Evolutionary conservation across 805 yeast species (phyloP).

Genomic region (Isabelozyma gotoi): DNA sequence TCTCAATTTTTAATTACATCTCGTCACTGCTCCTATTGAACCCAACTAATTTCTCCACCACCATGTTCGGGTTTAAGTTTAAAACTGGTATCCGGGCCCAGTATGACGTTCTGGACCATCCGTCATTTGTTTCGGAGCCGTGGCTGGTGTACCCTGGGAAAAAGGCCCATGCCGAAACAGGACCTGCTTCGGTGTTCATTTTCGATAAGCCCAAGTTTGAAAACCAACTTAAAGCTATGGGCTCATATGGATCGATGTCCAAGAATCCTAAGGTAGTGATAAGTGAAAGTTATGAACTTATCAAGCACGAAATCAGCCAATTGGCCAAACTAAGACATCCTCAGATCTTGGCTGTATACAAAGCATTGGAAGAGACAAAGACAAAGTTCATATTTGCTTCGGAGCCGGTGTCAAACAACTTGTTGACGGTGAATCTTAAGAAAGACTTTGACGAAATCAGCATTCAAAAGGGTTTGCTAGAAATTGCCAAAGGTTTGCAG

Average conservation of each 20-base stretch:
- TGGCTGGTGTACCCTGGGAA: constrained; percentile 90
- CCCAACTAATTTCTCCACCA: too few relatives aligned
- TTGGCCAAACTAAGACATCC: constrained; percentile 89
- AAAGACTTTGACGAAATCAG: constrained; percentile 62
- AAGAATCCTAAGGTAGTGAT: constrained; percentile 48
- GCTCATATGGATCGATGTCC: constrained; percentile 28
- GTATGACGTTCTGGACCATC: constrained; percentile 68
- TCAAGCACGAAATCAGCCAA: constrained; percentile 67
- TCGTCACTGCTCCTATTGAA: too few relatives aligned
- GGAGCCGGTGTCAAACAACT: constrained; percentile 66
- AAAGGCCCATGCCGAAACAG: constrained; percentile 56
- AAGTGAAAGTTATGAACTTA: constrained; percentile 63
- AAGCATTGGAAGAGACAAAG: constrained; percentile 86
- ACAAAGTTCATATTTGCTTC: constrained; percentile 78
- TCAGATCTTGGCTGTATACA: constrained; percentile 75
- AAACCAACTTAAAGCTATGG: constrained; percentile 42
- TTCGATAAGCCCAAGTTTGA: constrained; percentile 81
- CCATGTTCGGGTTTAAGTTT: constrained; percentile 54
- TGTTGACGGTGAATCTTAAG: constrained; percentile 36
- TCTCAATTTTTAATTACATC: too few relatives aligned
- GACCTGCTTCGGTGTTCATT: constrained; percentile 73
- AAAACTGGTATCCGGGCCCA: constrained; percentile 61
- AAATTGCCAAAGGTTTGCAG: constrained; percentile 72
- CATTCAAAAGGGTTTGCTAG: constrained; percentile 80
- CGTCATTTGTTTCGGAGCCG: constrained; percentile 72